Percentiles rank a stretch among this genome's conserved stretches.
Evolutionary conservation across 2,329 filamentous ascomycete species (phyloP).

Genomic region (Stachybotrys chlorohalonatus): DNA sequence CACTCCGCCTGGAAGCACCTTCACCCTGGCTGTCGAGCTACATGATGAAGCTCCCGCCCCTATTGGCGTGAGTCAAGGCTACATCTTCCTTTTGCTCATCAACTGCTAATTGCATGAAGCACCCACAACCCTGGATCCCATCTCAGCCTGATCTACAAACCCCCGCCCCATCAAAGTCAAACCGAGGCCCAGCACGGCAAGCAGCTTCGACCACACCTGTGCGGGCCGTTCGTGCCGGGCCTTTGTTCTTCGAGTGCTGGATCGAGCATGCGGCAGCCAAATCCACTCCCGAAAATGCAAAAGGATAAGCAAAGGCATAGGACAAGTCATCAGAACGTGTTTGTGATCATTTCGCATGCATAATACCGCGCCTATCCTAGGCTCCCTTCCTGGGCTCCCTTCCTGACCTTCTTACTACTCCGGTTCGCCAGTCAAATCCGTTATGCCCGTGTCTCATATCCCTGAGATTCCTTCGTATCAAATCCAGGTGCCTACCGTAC

Average conservation of each 20-base stretch:
- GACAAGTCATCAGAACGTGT: not conserved
- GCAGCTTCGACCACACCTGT: constrained; percentile 38
- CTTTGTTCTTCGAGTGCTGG: constrained; percentile 59
- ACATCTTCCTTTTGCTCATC: not conserved
- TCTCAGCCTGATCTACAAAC: constrained; percentile 39
- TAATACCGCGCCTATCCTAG: not conserved
- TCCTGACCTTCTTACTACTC: not conserved
- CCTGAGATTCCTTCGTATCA: not conserved
- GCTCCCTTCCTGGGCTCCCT: not conserved
- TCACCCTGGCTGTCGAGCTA: constrained; percentile 68
- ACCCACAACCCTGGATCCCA: constrained; percentile 54
- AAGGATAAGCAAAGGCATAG: not conserved
- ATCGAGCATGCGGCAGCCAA: constrained; percentile 33
- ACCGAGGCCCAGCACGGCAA: constrained; percentile 18
- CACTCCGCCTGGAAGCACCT: constrained; percentile 59
- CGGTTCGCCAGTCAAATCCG: not conserved
- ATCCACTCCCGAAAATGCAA: not conserved
- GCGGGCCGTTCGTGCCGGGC: constrained; percentile 45
- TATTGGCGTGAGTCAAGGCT: constrained; percentile 38
- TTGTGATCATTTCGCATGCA: not conserved
- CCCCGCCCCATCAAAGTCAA: constrained; percentile 16
- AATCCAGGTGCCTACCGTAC: constrained; percentile 10
- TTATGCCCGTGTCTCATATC: not conserved
- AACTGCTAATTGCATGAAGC: constrained; percentile 20
- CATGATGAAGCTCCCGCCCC: constrained; percentile 50